A percentile compares a stretch with the other conserved stretches of the same genome.
Conservation (phyloP, 768 basidiomycete species). For the Leccinum imitatum region DNA sequence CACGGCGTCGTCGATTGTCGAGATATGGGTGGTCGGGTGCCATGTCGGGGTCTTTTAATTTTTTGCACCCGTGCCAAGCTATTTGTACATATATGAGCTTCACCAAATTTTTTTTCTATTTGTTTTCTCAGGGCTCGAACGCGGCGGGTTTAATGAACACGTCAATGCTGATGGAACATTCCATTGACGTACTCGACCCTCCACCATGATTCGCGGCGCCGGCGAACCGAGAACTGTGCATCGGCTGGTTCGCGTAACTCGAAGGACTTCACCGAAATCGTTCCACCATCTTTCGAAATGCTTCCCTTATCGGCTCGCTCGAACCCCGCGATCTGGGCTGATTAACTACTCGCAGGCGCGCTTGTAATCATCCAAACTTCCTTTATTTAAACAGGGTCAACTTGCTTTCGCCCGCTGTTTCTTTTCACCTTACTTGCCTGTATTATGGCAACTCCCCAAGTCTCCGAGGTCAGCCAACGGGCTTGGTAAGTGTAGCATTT, state of each 20-base stretch:
- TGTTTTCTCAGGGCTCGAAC: constrained; percentile 26
- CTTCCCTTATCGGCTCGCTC: constrained; percentile 39
- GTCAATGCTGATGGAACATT: constrained; percentile 35
- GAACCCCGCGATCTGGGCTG: constrained; percentile 56
- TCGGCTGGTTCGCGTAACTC: constrained; percentile 30
- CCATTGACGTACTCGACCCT: constrained; percentile 33
- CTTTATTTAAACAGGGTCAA: constrained; percentile 38
- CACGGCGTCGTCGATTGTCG: constrained; percentile 10
- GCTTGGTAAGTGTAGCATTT: constrained; percentile 51
- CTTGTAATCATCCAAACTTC: constrained; percentile 28
- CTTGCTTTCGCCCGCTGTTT: constrained; percentile 21
- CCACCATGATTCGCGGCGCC: constrained; percentile 27
- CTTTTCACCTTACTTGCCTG: constrained; percentile 38
- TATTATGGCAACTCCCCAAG: constrained; percentile 54
- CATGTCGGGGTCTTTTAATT: constrained; percentile 10
- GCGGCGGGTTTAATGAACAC: constrained; percentile 28
- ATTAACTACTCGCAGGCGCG: constrained; percentile 48
- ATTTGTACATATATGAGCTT: constrained; percentile 39
- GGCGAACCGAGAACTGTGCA: constrained; percentile 22
- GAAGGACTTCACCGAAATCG: constrained; percentile 22
- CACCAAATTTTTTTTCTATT: constrained; percentile 21
- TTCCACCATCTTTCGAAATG: constrained; percentile 22
- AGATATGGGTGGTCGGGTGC: constrained; percentile 9
- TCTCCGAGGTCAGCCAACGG: constrained; percentile 60
- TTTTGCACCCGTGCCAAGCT: constrained; percentile 10